Percentiles rank a stretch among this genome's conserved stretches.
Conservation (phyloP, 2,329 filamentous ascomycete species). For the Periconia sp. region DNA sequence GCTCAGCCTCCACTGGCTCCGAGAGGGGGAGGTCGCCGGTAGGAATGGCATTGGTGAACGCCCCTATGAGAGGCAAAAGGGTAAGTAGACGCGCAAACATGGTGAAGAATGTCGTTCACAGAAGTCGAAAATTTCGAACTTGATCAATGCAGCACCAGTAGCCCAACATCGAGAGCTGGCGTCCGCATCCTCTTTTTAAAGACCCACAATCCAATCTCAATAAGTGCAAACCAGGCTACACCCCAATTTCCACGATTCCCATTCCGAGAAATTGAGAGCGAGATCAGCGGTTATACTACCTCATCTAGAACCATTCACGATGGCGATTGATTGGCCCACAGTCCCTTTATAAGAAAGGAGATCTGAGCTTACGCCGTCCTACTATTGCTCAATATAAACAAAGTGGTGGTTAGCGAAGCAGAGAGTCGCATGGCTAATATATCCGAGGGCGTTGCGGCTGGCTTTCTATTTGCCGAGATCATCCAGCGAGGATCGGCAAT, state of each 20-base stretch:
- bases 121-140: not conserved
- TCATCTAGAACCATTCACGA: conserved; percentile 5
- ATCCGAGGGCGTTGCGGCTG: conserved; percentile 10
- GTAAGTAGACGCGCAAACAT: conserved; percentile 8
- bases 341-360: not conserved
- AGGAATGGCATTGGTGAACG: conserved; percentile 15
- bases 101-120: not conserved
- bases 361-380: conserved; percentile 3
- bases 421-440: conserved; percentile 9
- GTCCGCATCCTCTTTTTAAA: not conserved
- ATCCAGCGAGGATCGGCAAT: conserved; percentile 4
- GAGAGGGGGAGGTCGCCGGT: conserved; percentile 21
- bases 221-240: conserved; percentile 2
- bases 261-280: not conserved
- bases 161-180: not conserved
- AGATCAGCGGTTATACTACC: conserved; percentile 22
- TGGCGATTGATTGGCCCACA: conserved; percentile 7
- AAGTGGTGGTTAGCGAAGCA: conserved; percentile 4
- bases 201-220: not conserved
- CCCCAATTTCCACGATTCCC: not conserved
- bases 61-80: conserved; percentile 7
- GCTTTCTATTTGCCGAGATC: conserved; percentile 9
- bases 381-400: conserved; percentile 4
- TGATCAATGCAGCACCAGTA: not conserved
- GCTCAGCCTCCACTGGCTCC: conserved; percentile 14